A percentile compares a stretch with the other conserved stretches of the same genome.
These are phyloP conservation scores for Pseudonitzschia delicatissima DNA, from an alignment of 108 stramenopile genomes.

Conservation along the genomic window DNA sequence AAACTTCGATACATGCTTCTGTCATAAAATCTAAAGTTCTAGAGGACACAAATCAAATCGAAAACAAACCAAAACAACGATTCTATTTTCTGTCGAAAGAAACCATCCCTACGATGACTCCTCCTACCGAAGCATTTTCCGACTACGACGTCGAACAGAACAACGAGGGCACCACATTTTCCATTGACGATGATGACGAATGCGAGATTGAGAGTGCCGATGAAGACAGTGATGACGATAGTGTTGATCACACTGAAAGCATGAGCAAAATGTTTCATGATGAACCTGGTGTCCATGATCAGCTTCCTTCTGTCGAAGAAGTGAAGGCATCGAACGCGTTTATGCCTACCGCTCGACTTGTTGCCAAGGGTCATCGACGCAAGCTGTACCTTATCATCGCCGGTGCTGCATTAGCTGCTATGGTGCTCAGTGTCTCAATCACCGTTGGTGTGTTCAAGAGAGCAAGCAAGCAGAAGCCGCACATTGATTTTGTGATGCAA, in stretches of 20 bases:
- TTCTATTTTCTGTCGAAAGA: no score
- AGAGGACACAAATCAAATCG: not conserved
- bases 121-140: not conserved
- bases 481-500: not conserved
- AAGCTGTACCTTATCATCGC: slow-evolving; percentile 5
- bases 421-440: not conserved
- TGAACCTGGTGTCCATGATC: slow-evolving; percentile 12
- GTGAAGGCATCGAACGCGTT: slow-evolving; percentile 17
- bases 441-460: not conserved
- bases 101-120: not conserved
- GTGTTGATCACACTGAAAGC: not conserved
- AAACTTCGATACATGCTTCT: not conserved
- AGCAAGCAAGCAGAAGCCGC: not conserved
- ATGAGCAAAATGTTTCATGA: not conserved
- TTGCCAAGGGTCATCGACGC: slow-evolving; percentile 4
- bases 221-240: not conserved
- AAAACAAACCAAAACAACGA: no score
- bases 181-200: slow-evolving; percentile 4
- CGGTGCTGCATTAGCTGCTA: not conserved
- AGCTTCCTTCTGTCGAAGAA: slow-evolving; percentile 36
- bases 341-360: not conserved
- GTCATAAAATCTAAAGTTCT: not conserved
- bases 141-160: not conserved
- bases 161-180: not conserved
- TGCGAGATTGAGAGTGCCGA: not conserved